phyloP scores from a whole-genome alignment of 805 yeast genomes.

The Myxozyma melibiosi region DNA sequence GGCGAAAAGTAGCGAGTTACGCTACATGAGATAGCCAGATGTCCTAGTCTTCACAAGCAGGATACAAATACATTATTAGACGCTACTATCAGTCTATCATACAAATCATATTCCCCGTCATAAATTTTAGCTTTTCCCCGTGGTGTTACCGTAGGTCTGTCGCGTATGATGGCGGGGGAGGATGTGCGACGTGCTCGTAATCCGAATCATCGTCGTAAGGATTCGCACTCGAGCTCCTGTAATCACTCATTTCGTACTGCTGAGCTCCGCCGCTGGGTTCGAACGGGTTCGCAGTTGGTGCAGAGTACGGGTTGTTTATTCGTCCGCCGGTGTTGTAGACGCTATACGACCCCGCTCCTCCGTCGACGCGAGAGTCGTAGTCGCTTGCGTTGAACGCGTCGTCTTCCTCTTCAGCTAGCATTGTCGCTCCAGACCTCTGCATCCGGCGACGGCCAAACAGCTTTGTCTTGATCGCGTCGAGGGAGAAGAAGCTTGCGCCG shows the following conservation, averaged over 20 bases:
- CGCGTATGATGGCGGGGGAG: neutral
- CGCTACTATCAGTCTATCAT: too few species aligned
- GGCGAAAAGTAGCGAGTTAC: too few species aligned
- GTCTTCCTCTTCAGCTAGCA: constrained; percentile 9
- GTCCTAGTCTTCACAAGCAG: too few species aligned
- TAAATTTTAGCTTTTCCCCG: neutral
- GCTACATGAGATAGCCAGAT: too few species aligned
- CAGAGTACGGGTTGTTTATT: neutral
- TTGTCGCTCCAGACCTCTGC: neutral
- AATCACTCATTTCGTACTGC: constrained; percentile 18
- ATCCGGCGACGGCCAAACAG: neutral
- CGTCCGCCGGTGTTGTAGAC: neutral
- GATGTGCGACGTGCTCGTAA: neutral
- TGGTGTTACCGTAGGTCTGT: neutral
- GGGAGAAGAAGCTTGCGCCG: neutral
- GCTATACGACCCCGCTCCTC: constrained; percentile 11
- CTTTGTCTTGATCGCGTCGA: neutral
- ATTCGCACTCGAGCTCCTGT: neutral
- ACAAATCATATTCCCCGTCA: too few species aligned
- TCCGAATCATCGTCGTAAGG: constrained; percentile 9
- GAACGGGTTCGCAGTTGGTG: constrained; percentile 4
- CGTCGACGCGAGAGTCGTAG: constrained; percentile 20
- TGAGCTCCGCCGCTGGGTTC: neutral
- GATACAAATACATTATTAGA: too few species aligned
- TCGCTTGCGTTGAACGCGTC: constrained; percentile 21